Base-by-base conservation (phyloP, 352 stramenopile genomes). In the Phytophthora sp. region DNA sequence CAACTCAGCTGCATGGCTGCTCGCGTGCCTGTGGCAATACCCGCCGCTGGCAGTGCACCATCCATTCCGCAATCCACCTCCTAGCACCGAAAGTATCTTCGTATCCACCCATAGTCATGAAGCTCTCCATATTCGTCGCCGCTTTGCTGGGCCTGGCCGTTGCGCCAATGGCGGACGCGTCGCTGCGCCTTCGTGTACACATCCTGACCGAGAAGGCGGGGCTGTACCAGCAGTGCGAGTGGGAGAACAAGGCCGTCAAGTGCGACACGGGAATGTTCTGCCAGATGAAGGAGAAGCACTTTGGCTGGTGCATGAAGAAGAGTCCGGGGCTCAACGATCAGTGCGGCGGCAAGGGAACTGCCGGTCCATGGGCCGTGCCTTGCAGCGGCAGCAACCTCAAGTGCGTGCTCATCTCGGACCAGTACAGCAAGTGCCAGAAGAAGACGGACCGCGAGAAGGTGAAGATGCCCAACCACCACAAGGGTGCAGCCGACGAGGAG, bases 341-440 rank as follows among this genome's bases (percentile, higher is more conserved):
- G 54, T 76, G 69, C 55, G 69, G 63, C 21, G 65, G 65, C 57
- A 62, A 65, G 36, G 47, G 44, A 21, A 49, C 47, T n/a, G 29
- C 15, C 11, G 69, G 69, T 1, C 59, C 70, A 2, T 77, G 70
- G 70, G 41, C 49, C 12, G 42, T 63, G 36, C 33, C 65, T 13
- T 74, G 69, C 65, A 71, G 55, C 29, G 60, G 39, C 50, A 36
- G 35, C 15, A 57, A 63, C 21, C 58, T 71, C 36, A 65, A 63
- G 55, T 77, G 69, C 57, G 56, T 68, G n/a, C 57, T 66, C 39
- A 24, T 74, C 35, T 71, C 64, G 42, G 33, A 53, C 54, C 36
- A 59, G 42, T 77, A 74, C 65, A 72, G 59, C 56, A 71, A 74
- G 54, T 77, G 69, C 59, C 64, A 71, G 47, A 58, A 55, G 26